These are phyloP conservation scores for Lentinula sp. DNA, from an alignment of 768 basidiomycete genomes.

Conservation along the genomic window DNA sequence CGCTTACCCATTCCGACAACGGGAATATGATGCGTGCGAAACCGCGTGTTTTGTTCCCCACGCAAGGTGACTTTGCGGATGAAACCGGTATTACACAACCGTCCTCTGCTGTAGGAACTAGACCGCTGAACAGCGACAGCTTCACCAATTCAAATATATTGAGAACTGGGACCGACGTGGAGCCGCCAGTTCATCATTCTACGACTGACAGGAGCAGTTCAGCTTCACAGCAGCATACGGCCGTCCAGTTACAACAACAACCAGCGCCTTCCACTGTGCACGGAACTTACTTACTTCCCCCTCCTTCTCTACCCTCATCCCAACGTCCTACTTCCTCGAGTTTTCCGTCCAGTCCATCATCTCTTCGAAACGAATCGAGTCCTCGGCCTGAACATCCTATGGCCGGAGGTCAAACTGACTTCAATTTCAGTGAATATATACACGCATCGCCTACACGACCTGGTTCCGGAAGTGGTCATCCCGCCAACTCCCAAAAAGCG, in stretches of 20 bases:
- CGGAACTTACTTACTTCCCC: constrained; percentile 23
- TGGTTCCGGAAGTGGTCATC: background rate
- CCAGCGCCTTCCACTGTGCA: background rate
- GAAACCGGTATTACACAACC: constrained; percentile 10
- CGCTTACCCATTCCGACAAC: constrained; percentile 39
- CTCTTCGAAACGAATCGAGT: constrained; percentile 7
- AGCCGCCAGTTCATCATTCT: background rate
- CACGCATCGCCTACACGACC: constrained; percentile 60
- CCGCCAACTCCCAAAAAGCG: constrained; percentile 20
- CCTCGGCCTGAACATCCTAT: constrained; percentile 13
- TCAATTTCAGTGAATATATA: constrained; percentile 69
- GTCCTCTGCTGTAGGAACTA: background rate
- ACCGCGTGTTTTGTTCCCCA: constrained; percentile 69
- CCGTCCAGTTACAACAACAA: background rate
- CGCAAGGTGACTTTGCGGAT: constrained; percentile 12
- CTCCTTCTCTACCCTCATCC: constrained; percentile 23
- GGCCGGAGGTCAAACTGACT: constrained; percentile 22
- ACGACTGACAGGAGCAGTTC: background rate
- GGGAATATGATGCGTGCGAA: constrained; percentile 45
- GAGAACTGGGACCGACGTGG: constrained; percentile 30
- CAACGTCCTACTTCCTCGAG: background rate
- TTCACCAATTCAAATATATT: constrained; percentile 40
- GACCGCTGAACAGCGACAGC: constrained; percentile 26
- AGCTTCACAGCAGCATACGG: background rate
- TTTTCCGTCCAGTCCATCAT: constrained; percentile 8